Base-by-base conservation (phyloP, 192 early-diverging fungal genomes). In the Funneliformis mosseae region DNA sequence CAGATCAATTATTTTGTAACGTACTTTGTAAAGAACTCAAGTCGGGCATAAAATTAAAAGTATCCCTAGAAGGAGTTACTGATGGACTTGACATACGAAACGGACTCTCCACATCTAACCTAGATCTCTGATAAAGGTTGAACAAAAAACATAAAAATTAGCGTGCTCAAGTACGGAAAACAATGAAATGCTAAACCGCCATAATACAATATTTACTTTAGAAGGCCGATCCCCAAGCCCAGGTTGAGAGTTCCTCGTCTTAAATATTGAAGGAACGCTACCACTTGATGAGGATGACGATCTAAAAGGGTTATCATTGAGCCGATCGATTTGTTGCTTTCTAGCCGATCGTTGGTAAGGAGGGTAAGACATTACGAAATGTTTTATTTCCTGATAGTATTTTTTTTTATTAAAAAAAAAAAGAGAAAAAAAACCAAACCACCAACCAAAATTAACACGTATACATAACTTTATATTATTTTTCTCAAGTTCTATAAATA, bases 41-140 rank as follows among this genome's bases (percentile, higher is more conserved):
- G 21, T 55, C 50, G 5, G 68, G 68, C n/a, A 41, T 70, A 23
- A 70, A 70, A 42, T 70, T 70, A 41, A 42, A 42, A 70, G 68
- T 6, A n/a, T 41, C n/a, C 11, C 68, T 70, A n/a, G 14, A 43
- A 25, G 68, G 68, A 2, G 68, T 70, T 14, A 55, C 18, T 18
- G 39, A 70, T 7, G 68, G 68, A 70, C 68, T 70, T 6, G 21
- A 9, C 18, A 9, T 16, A 9, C 38, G 33, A 18, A 39, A 11
- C 5, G 39, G 39, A 45, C 33, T 41, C 14, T 70, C 68, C 14
- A 42, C 21, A 10, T 70, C 68, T 18, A 70, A 21, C 8, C 39
- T 33, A 23, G 68, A 42, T 41, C 68, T 70, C 68, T 70, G 8
- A 42, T 45, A 45, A 45, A 67, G 38, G 8, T 62, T 23, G 21